Percentiles rank a stretch among this genome's conserved stretches.
phyloP scores from a whole-genome alignment of 2,329 filamentous ascomycete species.

The Apiospora koreana region DNA sequence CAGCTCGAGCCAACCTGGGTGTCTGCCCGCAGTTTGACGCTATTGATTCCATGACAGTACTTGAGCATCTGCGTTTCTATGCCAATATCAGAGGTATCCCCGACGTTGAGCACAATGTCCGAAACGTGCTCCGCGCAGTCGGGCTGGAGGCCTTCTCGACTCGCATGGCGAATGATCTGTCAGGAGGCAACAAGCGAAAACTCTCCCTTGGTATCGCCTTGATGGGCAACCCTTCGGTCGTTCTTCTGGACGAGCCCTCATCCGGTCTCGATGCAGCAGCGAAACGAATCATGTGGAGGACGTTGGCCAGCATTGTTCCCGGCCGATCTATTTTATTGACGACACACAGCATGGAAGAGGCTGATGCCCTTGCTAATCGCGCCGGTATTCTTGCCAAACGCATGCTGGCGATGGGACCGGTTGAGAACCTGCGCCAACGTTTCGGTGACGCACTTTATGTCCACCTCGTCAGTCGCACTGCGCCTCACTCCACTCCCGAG shows the following conservation, averaged over 20 bases:
- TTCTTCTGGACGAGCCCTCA: constrained; percentile 86
- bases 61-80: constrained; percentile 86
- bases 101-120: constrained; percentile 75
- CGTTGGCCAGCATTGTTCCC: constrained; percentile 69
- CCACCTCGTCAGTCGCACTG: constrained; percentile 74
- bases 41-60: constrained; percentile 86
- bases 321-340: constrained; percentile 86
- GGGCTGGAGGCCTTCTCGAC: constrained; percentile 70
- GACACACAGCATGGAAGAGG: constrained; percentile 95
- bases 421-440: constrained; percentile 68
- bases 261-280: constrained; percentile 88
- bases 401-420: constrained; percentile 84
- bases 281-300: constrained; percentile 93
- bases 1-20: constrained; percentile 77
- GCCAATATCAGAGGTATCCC: constrained; percentile 78
- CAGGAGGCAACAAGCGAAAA: constrained; percentile 93
- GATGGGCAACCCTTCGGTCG: constrained; percentile 86
- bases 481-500: constrained; percentile 69
- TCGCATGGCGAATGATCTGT: constrained; percentile 77
- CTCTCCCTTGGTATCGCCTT: constrained; percentile 85
- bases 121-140: constrained; percentile 76
- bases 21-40: constrained; percentile 90
- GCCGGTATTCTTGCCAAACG: constrained; percentile 83
- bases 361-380: constrained; percentile 80
- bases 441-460: constrained; percentile 81